Evolutionary conservation across 2,329 filamentous ascomycete genomes (phyloP).

Genomic region (Thelonectria blattea): DNA sequence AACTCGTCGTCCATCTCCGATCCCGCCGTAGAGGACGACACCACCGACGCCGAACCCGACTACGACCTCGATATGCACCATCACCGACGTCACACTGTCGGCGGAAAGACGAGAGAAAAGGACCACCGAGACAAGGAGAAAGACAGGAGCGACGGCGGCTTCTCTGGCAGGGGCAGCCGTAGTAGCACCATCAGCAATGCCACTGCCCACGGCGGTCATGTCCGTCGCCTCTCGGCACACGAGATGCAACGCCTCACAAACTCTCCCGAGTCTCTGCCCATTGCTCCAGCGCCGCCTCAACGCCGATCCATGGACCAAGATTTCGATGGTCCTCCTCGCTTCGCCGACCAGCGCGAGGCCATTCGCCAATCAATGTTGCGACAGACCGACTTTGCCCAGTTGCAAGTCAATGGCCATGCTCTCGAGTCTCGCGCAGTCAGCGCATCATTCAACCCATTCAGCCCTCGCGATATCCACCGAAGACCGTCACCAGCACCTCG

Average conservation of each 20-base stretch:
- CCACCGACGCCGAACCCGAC: neutral
- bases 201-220: conserved; percentile 47
- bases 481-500: conserved; percentile 45
- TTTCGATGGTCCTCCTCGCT: conserved; percentile 30
- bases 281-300: conserved; percentile 50
- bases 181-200: conserved; percentile 42
- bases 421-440: conserved; percentile 33
- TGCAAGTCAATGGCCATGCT: conserved; percentile 35
- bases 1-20: conserved; percentile 42
- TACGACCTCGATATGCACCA: conserved; percentile 6
- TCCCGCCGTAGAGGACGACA: conserved; percentile 35
- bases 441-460: neutral
- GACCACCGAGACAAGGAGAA: conserved; percentile 5
- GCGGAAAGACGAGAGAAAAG: conserved; percentile 3
- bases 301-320: conserved; percentile 49
- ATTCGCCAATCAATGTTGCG: conserved; percentile 39
- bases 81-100: conserved; percentile 1
- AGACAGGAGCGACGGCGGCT: conserved; percentile 12
- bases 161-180: conserved; percentile 34
- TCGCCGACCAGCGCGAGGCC: conserved; percentile 40
- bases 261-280: conserved; percentile 63
- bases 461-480: conserved; percentile 34
- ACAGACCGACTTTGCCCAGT: conserved; percentile 18
- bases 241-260: conserved; percentile 65
- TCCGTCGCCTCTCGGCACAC: conserved; percentile 62